Percentiles rank a stretch among this genome's conserved stretches.
phyloP scores from a whole-genome alignment of 1,284 basidiomycete species.

The Sporisorium exsertum region DNA sequence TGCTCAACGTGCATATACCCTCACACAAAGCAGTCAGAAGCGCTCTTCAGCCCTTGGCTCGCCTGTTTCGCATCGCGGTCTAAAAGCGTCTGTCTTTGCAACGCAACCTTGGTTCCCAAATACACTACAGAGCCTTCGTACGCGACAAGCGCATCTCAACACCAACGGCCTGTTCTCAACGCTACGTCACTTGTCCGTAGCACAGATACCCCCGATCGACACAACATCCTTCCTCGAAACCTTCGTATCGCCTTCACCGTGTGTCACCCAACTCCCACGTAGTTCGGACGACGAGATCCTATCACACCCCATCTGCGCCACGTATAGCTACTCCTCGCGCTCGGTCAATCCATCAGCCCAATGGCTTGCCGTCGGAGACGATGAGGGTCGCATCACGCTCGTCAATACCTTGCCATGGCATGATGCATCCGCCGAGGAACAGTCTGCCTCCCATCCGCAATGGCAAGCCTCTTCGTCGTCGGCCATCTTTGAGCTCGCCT shows the following conservation, averaged over 20 bases:
- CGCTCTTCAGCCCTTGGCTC: constrained; percentile 1
- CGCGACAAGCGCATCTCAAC: constrained; percentile 8
- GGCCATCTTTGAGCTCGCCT: constrained; percentile 61
- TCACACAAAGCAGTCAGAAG: constrained; percentile 4
- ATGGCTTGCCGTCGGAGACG: constrained; percentile 66
- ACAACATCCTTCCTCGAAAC: constrained; percentile 35
- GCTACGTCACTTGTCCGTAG: constrained; percentile 4
- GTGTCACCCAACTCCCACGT: constrained; percentile 20
- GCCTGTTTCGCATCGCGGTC: background rate
- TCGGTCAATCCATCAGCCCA: constrained; percentile 49
- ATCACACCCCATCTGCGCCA: constrained; percentile 55
- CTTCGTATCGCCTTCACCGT: constrained; percentile 40
- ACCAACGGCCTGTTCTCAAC: constrained; percentile 1
- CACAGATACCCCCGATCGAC: constrained; percentile 18
- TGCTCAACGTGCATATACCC: background rate
- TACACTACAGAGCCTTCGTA: constrained; percentile 18
- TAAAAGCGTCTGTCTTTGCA: constrained; percentile 16
- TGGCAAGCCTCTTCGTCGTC: constrained; percentile 40
- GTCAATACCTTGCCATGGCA: constrained; percentile 56
- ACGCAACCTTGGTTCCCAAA: background rate
- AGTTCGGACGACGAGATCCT: constrained; percentile 18
- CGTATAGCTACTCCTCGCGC: constrained; percentile 56
- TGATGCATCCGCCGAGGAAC: constrained; percentile 23
- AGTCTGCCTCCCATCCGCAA: constrained; percentile 12
- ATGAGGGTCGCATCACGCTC: constrained; percentile 63